Percentiles rank a stretch among this genome's conserved stretches.
Conservation (phyloP, 305 asterid species). For the Solanum hybrid region DNA sequence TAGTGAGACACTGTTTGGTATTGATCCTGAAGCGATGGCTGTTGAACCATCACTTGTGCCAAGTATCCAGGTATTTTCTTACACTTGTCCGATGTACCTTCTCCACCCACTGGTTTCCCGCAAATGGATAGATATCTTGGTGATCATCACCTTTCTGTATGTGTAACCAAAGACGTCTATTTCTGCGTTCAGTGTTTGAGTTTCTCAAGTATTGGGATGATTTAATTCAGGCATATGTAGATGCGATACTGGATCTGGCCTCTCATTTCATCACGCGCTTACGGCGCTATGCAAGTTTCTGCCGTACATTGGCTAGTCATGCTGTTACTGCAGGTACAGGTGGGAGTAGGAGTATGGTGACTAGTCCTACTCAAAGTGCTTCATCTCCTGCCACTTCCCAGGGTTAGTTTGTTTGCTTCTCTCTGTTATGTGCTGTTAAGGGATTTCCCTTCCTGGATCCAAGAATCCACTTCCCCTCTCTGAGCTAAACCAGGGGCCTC, state of each 20-base stretch:
- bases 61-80: constrained; percentile 67
- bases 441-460: not conserved
- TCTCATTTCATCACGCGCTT: constrained; percentile 96
- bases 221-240: constrained; percentile 77
- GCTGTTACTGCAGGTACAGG: constrained; percentile 94
- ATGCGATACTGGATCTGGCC: constrained; percentile 95
- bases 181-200: not conserved
- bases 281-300: constrained; percentile 98
- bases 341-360: constrained; percentile 83
- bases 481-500: constrained; percentile 9
- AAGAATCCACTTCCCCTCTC: constrained; percentile 1
- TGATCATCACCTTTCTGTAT: not conserved
- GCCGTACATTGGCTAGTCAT: constrained; percentile 97
- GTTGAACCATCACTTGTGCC: constrained; percentile 84
- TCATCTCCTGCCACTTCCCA: constrained; percentile 61
- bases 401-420: constrained; percentile 41
- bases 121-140: not conserved
- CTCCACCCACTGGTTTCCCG: not conserved
- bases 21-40: constrained; percentile 90
- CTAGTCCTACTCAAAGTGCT: constrained; percentile 79
- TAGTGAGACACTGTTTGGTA: constrained; percentile 58
- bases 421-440: constrained; percentile 4
- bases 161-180: not conserved
- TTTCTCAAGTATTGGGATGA: constrained; percentile 18
- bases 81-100: not conserved